phyloP scores from a whole-genome alignment of 352 stramenopile genomes.

The Phytopythium vexans region DNA sequence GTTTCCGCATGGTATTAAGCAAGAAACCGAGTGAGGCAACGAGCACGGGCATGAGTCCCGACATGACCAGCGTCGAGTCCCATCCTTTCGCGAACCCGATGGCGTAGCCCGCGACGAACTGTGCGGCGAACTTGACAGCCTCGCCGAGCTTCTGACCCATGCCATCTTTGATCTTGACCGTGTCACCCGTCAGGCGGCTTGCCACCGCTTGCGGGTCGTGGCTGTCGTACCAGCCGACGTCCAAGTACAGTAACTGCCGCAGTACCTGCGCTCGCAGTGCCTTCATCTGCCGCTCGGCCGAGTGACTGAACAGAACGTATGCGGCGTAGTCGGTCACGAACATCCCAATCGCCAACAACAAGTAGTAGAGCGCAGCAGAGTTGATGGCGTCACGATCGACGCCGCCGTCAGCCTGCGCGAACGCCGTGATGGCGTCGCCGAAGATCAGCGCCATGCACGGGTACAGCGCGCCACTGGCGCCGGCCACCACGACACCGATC shows the following conservation, averaged over 20 bases:
- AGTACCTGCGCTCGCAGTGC: slow-evolving; percentile 20
- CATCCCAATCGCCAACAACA: slow-evolving; percentile 13
- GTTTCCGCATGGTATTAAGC: slow-evolving; percentile 18
- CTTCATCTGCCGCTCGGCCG: slow-evolving; percentile 36
- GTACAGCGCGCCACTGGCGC: slow-evolving; percentile 38
- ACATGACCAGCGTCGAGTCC: slow-evolving; percentile 40
- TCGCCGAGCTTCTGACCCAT: slow-evolving; percentile 45
- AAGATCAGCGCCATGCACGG: slow-evolving; percentile 54
- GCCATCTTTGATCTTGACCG: slow-evolving; percentile 46
- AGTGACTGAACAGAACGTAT: slow-evolving; percentile 14
- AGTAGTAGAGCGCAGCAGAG: slow-evolving; percentile 10
- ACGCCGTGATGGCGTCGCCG: slow-evolving; percentile 36
- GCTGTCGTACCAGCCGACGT: slow-evolving; percentile 40
- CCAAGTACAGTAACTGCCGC: slow-evolving; percentile 36
- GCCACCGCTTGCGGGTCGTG: slow-evolving; percentile 26
- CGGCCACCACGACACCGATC: slow-evolving; percentile 25
- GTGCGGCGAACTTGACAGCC: slow-evolving; percentile 21
- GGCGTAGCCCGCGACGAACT: slow-evolving; percentile 33
- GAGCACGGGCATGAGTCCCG: slow-evolving; percentile 32
- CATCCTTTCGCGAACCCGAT: slow-evolving; percentile 36
- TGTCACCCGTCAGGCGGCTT: slow-evolving; percentile 35
- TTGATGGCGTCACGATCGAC: slow-evolving; percentile 21
- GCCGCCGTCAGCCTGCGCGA: slow-evolving; percentile 19
- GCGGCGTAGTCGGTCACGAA: slow-evolving; percentile 15
- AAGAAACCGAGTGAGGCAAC: slow-evolving; percentile 24